These are phyloP conservation scores for Ophiosphaerella herpotricha DNA, from an alignment of 2,329 filamentous ascomycete genomes.

Conservation along the genomic window DNA sequence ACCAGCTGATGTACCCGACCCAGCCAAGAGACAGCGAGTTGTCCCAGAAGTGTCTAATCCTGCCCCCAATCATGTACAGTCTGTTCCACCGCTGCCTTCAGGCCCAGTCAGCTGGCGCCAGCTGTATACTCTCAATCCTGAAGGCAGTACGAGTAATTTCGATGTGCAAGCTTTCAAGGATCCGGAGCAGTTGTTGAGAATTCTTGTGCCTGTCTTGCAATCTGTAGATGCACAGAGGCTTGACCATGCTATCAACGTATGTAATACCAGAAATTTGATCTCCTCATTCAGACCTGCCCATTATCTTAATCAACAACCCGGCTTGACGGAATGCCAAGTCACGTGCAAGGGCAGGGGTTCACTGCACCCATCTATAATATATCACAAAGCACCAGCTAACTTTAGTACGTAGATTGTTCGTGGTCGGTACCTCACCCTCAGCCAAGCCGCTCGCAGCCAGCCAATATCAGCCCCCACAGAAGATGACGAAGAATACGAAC, in stretches of 20 bases:
- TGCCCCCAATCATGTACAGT: conserved; percentile 46
- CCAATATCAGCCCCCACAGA: conserved; percentile 54
- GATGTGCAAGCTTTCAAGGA: conserved; percentile 78
- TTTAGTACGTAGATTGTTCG: conserved; percentile 44
- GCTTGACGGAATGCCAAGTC: background rate
- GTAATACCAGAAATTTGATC: conserved; percentile 28
- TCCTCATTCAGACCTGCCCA: background rate
- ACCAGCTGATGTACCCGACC: conserved; percentile 72
- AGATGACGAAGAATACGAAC: conserved; percentile 93
- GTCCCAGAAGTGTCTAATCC: conserved; percentile 54
- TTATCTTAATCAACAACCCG: background rate
- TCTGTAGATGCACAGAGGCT: conserved; percentile 72
- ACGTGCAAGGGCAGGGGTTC: conserved; percentile 6
- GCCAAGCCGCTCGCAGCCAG: conserved; percentile 50
- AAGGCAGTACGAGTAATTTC: conserved; percentile 75
- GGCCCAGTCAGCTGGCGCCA: conserved; percentile 80
- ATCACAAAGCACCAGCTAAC: conserved; percentile 18
- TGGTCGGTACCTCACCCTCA: conserved; percentile 46
- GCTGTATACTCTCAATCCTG: conserved; percentile 82
- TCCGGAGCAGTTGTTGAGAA: conserved; percentile 74
- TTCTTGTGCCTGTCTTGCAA: conserved; percentile 78
- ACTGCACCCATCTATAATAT: background rate
- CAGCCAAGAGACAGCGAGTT: conserved; percentile 79
- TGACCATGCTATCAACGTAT: conserved; percentile 73
- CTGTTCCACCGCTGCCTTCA: conserved; percentile 72